Evolutionary conservation across 139 green algal genomes (phyloP).

Genomic region (Zygnema cylindricum): DNA sequence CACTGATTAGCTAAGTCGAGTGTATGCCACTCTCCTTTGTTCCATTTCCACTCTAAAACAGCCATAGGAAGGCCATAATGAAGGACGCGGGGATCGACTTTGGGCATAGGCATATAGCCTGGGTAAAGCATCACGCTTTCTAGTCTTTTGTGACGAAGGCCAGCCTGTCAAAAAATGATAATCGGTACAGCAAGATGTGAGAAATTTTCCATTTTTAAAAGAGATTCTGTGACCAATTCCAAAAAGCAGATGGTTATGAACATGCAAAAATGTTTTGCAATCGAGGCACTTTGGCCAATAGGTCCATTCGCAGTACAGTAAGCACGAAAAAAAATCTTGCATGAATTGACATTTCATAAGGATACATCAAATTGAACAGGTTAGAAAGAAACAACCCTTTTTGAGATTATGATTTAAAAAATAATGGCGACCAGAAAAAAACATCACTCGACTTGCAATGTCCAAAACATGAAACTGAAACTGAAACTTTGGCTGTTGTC

Average conservation of each 20-base stretch:
- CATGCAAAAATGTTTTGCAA: too few species aligned
- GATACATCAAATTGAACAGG: neutral
- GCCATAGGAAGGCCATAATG: slow-evolving; percentile 56
- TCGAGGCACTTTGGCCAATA: too few species aligned
- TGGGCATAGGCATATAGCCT: slow-evolving; percentile 29
- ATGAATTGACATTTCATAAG: too few species aligned
- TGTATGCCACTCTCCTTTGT: slow-evolving; percentile 22
- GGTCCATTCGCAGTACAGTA: too few species aligned
- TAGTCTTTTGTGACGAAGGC: slow-evolving; percentile 30
- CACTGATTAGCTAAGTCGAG: slow-evolving; percentile 34
- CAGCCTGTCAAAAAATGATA: too few species aligned
- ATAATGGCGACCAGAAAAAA: too few species aligned
- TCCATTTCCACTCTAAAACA: slow-evolving; percentile 30
- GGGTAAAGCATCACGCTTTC: slow-evolving; percentile 55
- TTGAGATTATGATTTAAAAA: neutral
- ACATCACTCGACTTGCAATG: too few species aligned
- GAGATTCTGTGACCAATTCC: neutral
- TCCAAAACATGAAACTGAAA: neutral
- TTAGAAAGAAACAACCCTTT: neutral
- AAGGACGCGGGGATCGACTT: slow-evolving; percentile 33
- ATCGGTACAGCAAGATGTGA: neutral
- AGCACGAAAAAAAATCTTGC: too few species aligned
- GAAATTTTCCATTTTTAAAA: neutral
- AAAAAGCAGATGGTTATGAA: neutral
- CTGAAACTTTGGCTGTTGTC: neutral